These are phyloP conservation scores for Nitzschia sp. DNA, from an alignment of 108 stramenopile genomes.

Conservation along the genomic window DNA sequence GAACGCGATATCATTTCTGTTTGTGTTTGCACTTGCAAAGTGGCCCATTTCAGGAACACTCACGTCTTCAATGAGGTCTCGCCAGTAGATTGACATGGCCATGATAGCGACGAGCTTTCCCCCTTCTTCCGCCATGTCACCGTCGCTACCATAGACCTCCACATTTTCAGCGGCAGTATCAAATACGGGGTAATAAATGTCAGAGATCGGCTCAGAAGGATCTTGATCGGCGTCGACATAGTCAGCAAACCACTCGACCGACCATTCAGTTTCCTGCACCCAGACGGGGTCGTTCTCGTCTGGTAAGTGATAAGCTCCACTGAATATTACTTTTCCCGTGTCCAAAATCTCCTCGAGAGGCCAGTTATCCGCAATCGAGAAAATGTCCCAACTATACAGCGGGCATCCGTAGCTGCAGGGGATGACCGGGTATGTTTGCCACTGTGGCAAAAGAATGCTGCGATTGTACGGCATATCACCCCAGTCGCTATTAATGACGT, in stretches of 20 bases:
- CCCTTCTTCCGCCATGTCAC: not conserved
- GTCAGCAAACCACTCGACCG: not conserved
- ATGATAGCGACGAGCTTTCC: conserved; percentile 27
- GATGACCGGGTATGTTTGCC: conserved; percentile 36
- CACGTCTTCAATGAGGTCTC: conserved; percentile 23
- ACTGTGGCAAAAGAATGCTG: conserved; percentile 12
- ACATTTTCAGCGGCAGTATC: conserved; percentile 18
- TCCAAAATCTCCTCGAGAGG: not conserved
- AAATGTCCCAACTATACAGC: not conserved
- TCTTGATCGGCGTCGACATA: conserved; percentile 38
- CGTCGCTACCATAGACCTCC: not conserved
- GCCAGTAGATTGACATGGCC: conserved; percentile 43
- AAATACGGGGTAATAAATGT: conserved; percentile 41
- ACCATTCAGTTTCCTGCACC: conserved; percentile 19
- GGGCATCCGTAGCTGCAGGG: too few species aligned
- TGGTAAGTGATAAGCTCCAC: conserved; percentile 40
- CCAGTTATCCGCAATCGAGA: not conserved
- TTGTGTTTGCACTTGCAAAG: too few species aligned
- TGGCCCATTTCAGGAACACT: too few species aligned
- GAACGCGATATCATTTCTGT: too few species aligned
- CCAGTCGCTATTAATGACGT: too few species aligned
- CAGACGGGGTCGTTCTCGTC: conserved; percentile 4
- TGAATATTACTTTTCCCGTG: not conserved
- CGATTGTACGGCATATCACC: not conserved
- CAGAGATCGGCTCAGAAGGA: conserved; percentile 26